Evolutionary conservation across 2,329 filamentous ascomycete genomes (phyloP).

Genomic region (Cryphonectria radicalis): DNA sequence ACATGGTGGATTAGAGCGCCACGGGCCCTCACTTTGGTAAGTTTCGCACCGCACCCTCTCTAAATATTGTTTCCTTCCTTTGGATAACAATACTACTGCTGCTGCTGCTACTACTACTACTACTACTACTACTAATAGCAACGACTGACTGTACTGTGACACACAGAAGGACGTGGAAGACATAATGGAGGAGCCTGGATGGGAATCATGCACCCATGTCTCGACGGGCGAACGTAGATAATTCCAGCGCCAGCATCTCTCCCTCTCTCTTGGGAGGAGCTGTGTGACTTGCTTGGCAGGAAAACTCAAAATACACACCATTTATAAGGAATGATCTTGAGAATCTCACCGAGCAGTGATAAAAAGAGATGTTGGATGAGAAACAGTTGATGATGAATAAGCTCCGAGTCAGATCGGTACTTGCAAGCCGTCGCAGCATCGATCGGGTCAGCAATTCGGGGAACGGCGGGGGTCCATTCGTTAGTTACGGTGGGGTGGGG

Average conservation of each 20-base stretch:
- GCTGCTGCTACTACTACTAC: too few species aligned
- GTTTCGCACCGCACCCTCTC: not conserved
- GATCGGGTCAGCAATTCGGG: not conserved
- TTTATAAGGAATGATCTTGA: not conserved
- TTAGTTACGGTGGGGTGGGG: not conserved
- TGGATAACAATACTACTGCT: too few species aligned
- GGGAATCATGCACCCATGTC: not conserved
- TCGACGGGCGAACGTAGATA: not conserved
- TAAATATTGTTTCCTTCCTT: not conserved
- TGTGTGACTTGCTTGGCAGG: not conserved
- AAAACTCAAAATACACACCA: not conserved
- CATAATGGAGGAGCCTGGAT: not conserved
- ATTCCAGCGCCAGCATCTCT: not conserved
- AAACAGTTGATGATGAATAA: not conserved
- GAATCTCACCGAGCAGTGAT: not conserved
- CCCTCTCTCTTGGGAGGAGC: too few species aligned
- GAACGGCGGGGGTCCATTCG: not conserved
- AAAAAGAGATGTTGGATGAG: not conserved
- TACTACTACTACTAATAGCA: too few species aligned
- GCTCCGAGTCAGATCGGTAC: not conserved
- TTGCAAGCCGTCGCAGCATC: not conserved
- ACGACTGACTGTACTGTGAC: not conserved
- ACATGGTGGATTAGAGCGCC: slow-evolving; percentile 7
- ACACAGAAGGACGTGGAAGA: not conserved
- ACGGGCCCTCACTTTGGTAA: not conserved